These are phyloP conservation scores for Drechslerella coelobrocha DNA, from an alignment of 2,329 filamentous ascomycete species.

Conservation along the genomic window DNA sequence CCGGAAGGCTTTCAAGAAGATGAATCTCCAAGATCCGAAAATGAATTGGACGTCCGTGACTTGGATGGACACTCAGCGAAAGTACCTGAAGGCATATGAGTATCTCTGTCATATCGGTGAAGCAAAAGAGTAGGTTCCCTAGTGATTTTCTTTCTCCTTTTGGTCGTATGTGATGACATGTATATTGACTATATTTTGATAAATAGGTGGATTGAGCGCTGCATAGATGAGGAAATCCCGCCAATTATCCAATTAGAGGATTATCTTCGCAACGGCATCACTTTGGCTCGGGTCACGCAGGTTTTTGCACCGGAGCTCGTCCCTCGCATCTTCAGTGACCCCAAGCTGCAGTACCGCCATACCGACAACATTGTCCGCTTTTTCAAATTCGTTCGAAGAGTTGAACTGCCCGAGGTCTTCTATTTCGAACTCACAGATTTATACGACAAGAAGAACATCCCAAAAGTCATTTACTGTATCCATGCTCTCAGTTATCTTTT, in stretches of 20 bases:
- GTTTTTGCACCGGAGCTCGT: constrained; percentile 78
- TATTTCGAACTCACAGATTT: constrained; percentile 96
- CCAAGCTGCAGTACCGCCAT: constrained; percentile 88
- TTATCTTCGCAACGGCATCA: constrained; percentile 88
- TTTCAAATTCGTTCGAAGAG: constrained; percentile 88
- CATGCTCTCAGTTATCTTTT: constrained; percentile 97
- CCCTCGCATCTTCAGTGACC: constrained; percentile 82
- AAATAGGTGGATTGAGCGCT: constrained; percentile 82
- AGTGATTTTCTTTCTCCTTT: too few species aligned
- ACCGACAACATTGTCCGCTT: constrained; percentile 98
- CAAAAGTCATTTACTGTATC: constrained; percentile 98
- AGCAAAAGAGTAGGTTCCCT: constrained; percentile 73
- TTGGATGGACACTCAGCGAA: constrained; percentile 99
- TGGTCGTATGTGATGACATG: neutral
- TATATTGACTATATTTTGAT: constrained; percentile 19
- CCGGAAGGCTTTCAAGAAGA: constrained; percentile 69
- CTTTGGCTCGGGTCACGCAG: constrained; percentile 90
- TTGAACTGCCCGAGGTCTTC: constrained; percentile 91
- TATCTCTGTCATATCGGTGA: constrained; percentile 99
- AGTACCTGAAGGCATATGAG: constrained; percentile 95
- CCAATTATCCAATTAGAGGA: constrained; percentile 94
- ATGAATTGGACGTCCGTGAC: constrained; percentile 77
- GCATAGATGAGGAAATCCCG: constrained; percentile 82
- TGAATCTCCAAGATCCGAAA: constrained; percentile 63
- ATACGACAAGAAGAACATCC: constrained; percentile 99